These are phyloP conservation scores for Claviceps sp. DNA, from an alignment of 2,329 filamentous ascomycete species.

Conservation along the genomic window DNA sequence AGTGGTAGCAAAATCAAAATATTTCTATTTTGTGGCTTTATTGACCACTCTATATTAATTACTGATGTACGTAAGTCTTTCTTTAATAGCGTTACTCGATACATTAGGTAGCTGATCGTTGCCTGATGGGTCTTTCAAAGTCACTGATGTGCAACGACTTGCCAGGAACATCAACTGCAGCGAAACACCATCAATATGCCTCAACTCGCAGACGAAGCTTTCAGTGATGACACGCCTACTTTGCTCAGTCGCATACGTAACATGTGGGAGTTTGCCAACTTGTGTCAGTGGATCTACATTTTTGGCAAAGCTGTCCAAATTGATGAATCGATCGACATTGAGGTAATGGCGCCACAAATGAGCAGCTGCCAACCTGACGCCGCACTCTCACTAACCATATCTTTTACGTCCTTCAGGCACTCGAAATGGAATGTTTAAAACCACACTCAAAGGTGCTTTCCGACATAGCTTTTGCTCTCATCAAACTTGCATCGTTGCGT, in stretches of 20 bases:
- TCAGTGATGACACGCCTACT: not conserved
- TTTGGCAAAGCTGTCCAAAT: conserved; percentile 87
- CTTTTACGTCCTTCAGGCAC: conserved; percentile 41
- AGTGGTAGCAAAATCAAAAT: too few species aligned
- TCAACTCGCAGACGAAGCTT: not conserved
- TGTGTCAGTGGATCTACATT: conserved; percentile 85
- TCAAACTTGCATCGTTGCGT: conserved; percentile 91
- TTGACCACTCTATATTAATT: too few species aligned
- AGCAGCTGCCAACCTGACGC: too few species aligned
- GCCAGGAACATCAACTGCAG: not conserved
- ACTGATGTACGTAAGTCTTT: too few species aligned
- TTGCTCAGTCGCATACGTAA: conserved; percentile 61
- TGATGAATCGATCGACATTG: conserved; percentile 75
- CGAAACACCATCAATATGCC: not conserved
- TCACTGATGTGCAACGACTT: not conserved
- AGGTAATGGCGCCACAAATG: conserved; percentile 41
- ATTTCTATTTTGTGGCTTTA: too few species aligned
- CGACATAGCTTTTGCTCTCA: conserved; percentile 70
- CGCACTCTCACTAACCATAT: too few species aligned
- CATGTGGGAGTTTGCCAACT: conserved; percentile 90
- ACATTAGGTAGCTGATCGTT: too few species aligned
- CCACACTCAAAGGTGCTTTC: conserved; percentile 60
- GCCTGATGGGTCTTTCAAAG: too few species aligned
- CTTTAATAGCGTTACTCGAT: too few species aligned
- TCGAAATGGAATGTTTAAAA: conserved; percentile 80